phyloP scores from a whole-genome alignment of 192 early-diverging fungal species.

The Backusella morwellensis region DNA sequence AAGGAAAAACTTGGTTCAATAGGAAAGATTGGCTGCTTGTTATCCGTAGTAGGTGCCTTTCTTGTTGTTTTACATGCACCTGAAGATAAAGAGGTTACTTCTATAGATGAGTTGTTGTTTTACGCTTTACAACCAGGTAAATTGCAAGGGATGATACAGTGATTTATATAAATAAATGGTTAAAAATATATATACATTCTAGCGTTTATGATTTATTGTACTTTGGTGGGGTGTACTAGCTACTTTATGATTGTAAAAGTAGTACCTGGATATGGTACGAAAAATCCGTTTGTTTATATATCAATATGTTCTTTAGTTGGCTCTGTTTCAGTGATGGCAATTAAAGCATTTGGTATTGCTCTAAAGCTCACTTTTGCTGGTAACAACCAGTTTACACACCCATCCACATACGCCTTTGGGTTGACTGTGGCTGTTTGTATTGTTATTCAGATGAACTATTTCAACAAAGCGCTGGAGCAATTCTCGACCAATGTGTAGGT shows the following conservation, averaged over 20 bases:
- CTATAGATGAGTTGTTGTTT: constrained; percentile 80
- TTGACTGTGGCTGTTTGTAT: constrained; percentile 79
- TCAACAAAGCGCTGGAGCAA: constrained; percentile 92
- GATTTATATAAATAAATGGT: neutral
- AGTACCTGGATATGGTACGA: constrained; percentile 75
- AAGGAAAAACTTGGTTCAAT: constrained; percentile 80
- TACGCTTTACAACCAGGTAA: constrained; percentile 77
- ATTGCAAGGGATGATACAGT: neutral
- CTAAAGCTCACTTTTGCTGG: constrained; percentile 91
- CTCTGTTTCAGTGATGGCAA: constrained; percentile 86
- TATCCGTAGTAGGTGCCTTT: constrained; percentile 88
- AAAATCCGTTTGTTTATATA: constrained; percentile 83
- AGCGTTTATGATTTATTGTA: constrained; percentile 83
- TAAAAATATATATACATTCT: neutral
- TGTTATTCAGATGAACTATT: constrained; percentile 94
- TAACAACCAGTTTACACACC: constrained; percentile 85
- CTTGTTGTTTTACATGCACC: constrained; percentile 87
- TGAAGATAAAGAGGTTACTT: constrained; percentile 74
- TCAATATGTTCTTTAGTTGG: constrained; percentile 94
- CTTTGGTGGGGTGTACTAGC: constrained; percentile 60
- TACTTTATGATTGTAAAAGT: constrained; percentile 79
- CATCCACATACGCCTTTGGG: constrained; percentile 87
- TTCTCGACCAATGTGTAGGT: constrained; percentile 86
- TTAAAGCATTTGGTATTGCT: constrained; percentile 94
- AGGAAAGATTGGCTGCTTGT: constrained; percentile 86